Evolutionary conservation across 83 land plant species (phyloP).

Genomic region (Picea abies): DNA sequence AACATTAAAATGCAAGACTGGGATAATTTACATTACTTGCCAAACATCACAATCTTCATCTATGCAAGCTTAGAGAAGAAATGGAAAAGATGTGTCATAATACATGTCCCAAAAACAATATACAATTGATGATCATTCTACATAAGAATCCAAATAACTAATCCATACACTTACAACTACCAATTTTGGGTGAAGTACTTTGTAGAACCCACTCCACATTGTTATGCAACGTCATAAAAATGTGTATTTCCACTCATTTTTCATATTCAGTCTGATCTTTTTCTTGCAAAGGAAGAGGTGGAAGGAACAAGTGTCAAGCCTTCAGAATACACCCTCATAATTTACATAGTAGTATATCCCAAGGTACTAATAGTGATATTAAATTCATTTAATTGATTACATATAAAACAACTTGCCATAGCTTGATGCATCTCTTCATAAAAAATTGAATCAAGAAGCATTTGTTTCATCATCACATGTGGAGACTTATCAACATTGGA

Average conservation of each 20-base stretch:
- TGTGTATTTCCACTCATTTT: slow-evolving; percentile 42
- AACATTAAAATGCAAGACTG: background rate
- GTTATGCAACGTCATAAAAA: slow-evolving; percentile 58
- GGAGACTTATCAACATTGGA: slow-evolving; percentile 40
- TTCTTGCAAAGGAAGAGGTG: slow-evolving; percentile 22
- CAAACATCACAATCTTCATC: slow-evolving; percentile 46
- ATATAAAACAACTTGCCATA: background rate
- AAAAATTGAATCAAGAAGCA: background rate
- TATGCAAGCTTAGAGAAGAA: slow-evolving; percentile 43
- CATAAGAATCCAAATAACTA: background rate
- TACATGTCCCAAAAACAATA: slow-evolving; percentile 26
- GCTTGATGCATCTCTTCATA: background rate
- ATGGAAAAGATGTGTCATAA: slow-evolving; percentile 49
- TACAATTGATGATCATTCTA: background rate
- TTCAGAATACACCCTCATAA: background rate
- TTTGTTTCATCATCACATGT: background rate
- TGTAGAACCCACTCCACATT: slow-evolving; percentile 42
- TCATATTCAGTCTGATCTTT: slow-evolving; percentile 45
- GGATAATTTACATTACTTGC: slow-evolving; percentile 24
- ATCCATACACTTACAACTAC: background rate
- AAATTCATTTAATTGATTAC: background rate
- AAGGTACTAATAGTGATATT: background rate
- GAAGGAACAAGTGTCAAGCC: background rate
- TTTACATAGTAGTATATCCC: background rate
- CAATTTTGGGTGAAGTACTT: slow-evolving; percentile 25